phyloP scores from a whole-genome alignment of 495 filamentous ascomycete genomes.

The Hypomontagnella monticulosa region DNA sequence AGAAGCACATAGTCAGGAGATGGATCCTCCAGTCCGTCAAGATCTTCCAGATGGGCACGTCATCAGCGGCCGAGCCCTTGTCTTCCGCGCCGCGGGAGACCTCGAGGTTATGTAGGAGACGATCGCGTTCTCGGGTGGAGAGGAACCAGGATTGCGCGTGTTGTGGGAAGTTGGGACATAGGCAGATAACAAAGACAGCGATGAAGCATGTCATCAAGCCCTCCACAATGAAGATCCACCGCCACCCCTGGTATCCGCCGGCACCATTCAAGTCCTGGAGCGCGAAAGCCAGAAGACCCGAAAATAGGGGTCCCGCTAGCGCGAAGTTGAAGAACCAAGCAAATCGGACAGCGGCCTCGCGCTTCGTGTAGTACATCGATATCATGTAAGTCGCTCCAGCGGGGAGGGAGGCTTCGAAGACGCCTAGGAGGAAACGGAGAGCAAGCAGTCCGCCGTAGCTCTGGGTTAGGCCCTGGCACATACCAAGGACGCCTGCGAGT shows the following conservation, averaged over 20 bases:
- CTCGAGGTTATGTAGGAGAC: constrained; percentile 69
- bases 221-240: constrained; percentile 77
- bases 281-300: constrained; percentile 71
- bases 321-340: constrained; percentile 46
- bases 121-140: constrained; percentile 65
- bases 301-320: constrained; percentile 39
- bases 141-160: constrained; percentile 69
- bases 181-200: constrained; percentile 70
- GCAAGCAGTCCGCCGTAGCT: constrained; percentile 36
- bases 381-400: constrained; percentile 44
- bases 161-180: constrained; percentile 80
- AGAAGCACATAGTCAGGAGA: constrained; percentile 40
- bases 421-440: constrained; percentile 37
- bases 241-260: constrained; percentile 70
- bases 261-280: constrained; percentile 70
- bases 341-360: constrained; percentile 38
- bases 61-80: constrained; percentile 27
- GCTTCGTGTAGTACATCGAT: constrained; percentile 44
- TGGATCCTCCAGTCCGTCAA: constrained; percentile 39
- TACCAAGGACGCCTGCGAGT: constrained; percentile 23
- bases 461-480: constrained; percentile 36
- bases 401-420: constrained; percentile 37
- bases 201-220: constrained; percentile 71
- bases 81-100: constrained; percentile 26
- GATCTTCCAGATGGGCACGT: constrained; percentile 34